Evolutionary conservation across 2,329 filamentous ascomycete species (phyloP), one percentile per base, ranked within the genome.

Genomic region (Thielaviopsis euricoi): DNA sequence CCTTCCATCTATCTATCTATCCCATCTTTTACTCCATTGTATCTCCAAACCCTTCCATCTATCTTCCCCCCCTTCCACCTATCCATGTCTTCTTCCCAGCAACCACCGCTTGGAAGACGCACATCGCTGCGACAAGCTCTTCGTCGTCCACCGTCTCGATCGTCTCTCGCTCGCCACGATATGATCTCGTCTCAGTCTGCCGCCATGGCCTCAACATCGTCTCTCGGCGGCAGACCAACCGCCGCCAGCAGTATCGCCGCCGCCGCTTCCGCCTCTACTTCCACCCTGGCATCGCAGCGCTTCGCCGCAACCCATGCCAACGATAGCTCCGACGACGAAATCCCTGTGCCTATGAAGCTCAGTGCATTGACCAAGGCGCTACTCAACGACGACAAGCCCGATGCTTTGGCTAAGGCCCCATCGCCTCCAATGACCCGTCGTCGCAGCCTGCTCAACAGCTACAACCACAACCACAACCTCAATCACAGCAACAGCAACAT

Each of bases 291-390:
- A 58, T 63, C 74, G 57, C 74, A 74, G 60, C 73, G 74, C 53
- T 76, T 72, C 62, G 71, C 68, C n/a, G 66, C 83, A 68, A 43
- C 50, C 46, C 22, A 46, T 60, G 63, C 67, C 63, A 84, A 87
- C 64, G 90, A 95, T 67, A 95, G 88, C 74, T 95, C 90, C 23
- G 91, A 96, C 71, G 91, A 96, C 66, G 91, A 96, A 71, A 87
- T 94, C 26, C 86, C 87, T 17, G 85, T 88, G 64, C 89, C 89
- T 65, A 89, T 93, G 81, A 94, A 93, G 73, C 86, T 96, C 68
- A 96, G 89, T 68, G 89, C 90, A 65, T 80, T 93, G 63, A 95
- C 91, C 53, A 91, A 93, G 67, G 90, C 89, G 21, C 76, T 96
- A 17, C 76, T 96, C 23, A 80, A 81, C 59, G 81, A 84, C 60